Base-by-base conservation (phyloP, 257 asterid species). In the Lycium ferocissimum region DNA sequence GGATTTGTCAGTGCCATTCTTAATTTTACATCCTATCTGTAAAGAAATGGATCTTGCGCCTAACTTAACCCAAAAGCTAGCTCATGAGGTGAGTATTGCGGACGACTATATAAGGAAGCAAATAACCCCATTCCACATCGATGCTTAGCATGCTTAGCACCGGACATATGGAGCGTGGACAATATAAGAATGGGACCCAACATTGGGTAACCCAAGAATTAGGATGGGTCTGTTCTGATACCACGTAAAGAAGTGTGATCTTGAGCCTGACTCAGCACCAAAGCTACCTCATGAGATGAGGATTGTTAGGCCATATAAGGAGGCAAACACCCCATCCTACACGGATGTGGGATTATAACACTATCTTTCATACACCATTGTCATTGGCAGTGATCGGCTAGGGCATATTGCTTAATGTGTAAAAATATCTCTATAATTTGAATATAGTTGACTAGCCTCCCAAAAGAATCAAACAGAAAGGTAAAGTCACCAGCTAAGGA, bases 1-100 rank as follows among this genome's bases (percentile, higher is more conserved):
- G 20, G 81, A 73, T 73, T 73, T 73, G 61, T 51, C 81, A 47
- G 12, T 47, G 47, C 35, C 61, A 73, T 73, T 73, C 61, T 47
- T 47, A 20, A 8, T 38, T 47, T 73, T 73, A 73, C 40, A 20
- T 73, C n/a, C 59, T 73, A 7, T 37, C 6, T 38, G 12, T 15
- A 69, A 35, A 38, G 26, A 67, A 37, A 67, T 14, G 75, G 49
- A 67, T 67, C 14, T 37, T 67, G 75, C 4, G 3, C 51, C 26
- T 15, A 38, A 8, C 13, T 15, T 69, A 8, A 69, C 53, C 53
- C 59, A 7, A 69, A 7, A 51, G 26, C 53, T 69, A 69, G 26
- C 53, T 38, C 78, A 69, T 69, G 26, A 15, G 53, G 18, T 38
- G 78, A 69, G 78, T 69, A 38, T 69, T 38, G 53, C 20, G 15